A percentile compares a stretch with the other conserved stretches of the same genome.
Evolutionary conservation across 768 basidiomycete species (phyloP).

Genomic region (Agrocybe chaxingu): DNA sequence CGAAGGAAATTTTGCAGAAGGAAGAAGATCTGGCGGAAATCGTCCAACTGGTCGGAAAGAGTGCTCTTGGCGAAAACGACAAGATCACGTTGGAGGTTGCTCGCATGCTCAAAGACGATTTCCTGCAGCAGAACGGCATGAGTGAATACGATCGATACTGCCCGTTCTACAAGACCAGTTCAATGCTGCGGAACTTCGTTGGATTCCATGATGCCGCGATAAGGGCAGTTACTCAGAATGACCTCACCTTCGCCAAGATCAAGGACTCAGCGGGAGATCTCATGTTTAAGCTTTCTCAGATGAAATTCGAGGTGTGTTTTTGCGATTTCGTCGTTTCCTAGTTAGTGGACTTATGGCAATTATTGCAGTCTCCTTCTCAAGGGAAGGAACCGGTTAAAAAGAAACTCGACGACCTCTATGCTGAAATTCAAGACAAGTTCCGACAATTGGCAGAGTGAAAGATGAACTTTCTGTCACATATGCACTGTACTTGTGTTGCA

Average conservation of each 20-base stretch:
- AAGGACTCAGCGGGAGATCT: conserved; percentile 84
- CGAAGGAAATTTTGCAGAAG: conserved; percentile 97
- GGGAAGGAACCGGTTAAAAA: conserved; percentile 80
- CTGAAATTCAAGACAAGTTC: conserved; percentile 92
- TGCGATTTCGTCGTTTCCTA: not conserved
- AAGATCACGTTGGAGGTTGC: conserved; percentile 99
- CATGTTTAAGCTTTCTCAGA: conserved; percentile 97
- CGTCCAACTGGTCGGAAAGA: conserved; percentile 99
- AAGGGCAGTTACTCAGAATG: conserved; percentile 78
- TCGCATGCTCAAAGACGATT: conserved; percentile 95
- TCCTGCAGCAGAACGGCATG: conserved; percentile 98
- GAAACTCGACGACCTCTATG: conserved; percentile 77
- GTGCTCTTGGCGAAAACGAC: conserved; percentile 93
- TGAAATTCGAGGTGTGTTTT: conserved; percentile 90
- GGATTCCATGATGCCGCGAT: conserved; percentile 90
- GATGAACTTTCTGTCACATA: conserved; percentile 1
- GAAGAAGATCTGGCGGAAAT: conserved; percentile 99
- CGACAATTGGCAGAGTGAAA: conserved; percentile 75
- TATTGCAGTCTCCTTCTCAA: conserved; percentile 78
- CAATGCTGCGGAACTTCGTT: conserved; percentile 94
- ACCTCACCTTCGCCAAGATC: conserved; percentile 83
- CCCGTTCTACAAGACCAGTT: conserved; percentile 98
- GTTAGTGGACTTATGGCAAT: conserved; percentile 3
- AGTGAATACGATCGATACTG: conserved; percentile 97
- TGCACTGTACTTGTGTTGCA: conserved; percentile 3